Evolutionary conservation across 495 filamentous ascomycete species (phyloP), one percentile per base, ranked within the genome.

Genomic region (Xeromyces bisporus): DNA sequence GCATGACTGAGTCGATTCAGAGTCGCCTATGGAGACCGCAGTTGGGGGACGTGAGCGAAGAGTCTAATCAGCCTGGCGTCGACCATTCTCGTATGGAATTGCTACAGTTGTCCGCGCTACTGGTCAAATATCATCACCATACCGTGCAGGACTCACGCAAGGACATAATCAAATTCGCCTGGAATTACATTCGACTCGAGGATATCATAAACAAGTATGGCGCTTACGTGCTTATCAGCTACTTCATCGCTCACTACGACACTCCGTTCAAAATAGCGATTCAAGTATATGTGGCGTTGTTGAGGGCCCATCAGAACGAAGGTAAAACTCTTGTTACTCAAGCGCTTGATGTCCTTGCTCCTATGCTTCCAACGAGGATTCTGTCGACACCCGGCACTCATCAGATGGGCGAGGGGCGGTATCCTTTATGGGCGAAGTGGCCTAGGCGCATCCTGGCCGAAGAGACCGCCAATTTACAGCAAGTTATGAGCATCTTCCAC

Each of bases 191-290:
- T 35, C 75, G 82, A 11, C 72, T 99, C 14, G 91, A 99, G 48
- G 91, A 99, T 50, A 80, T 92, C 37, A 93, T 99, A 62, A 96
- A 96, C 60, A 99, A 99, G 47, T 85, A 96, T 50, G 91, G 86
- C 12, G 87, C 91, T 5, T 96, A 99, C 47, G 86, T 94, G 7
- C 69, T 96, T 2, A 92, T 96, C 39, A 86, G 80, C 6, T 96
- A 93, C 53, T 99, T 99, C 61, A 93, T 96, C 38, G 81, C 83
- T 0, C 78, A 89, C 39, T 99, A 92, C 42, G 91, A 99, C 43
- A 93, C 91, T 0, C 91, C 91, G 0, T 68, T 80, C 29, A 96
- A 96, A 63, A 94, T 99, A 31, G 85, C 87, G 2, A 77, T 76
- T 10, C 87, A 93, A 46, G 85, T 96, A 24, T 96, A 96, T 43